These are phyloP conservation scores for Euphrasia arctica DNA, from an alignment of 305 asterid species.

Conservation along the genomic window DNA sequence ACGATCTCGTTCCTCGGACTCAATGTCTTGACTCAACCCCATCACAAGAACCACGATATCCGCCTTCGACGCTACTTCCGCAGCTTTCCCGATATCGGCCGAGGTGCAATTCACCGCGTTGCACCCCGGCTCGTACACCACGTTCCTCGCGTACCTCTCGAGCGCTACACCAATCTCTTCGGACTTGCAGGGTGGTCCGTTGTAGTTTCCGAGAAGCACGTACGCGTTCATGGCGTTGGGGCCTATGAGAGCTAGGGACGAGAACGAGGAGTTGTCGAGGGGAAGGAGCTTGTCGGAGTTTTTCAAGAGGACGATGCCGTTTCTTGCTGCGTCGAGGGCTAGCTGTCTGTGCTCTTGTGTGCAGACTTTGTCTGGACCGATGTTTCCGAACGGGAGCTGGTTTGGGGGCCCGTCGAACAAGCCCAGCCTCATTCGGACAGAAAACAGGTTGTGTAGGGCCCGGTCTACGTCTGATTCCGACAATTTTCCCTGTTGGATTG, in stretches of 20 bases:
- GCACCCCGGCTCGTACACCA: slow-evolving; percentile 45
- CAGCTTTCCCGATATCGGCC: slow-evolving; percentile 42
- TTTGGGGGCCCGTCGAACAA: slow-evolving; percentile 51
- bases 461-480: slow-evolving; percentile 38
- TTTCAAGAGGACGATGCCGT: slow-evolving; percentile 63
- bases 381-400: slow-evolving; percentile 36
- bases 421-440: slow-evolving; percentile 59
- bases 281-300: slow-evolving; percentile 50
- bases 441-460: slow-evolving; percentile 63
- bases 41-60: slow-evolving; percentile 70
- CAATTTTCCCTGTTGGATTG: slow-evolving; percentile 43
- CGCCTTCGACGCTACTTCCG: slow-evolving; percentile 36
- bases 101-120: slow-evolving; percentile 42
- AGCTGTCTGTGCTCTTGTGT: slow-evolving; percentile 44
- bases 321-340: slow-evolving; percentile 65
- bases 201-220: slow-evolving; percentile 51
- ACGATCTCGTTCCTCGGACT: slow-evolving; percentile 61
- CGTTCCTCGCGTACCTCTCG: slow-evolving; percentile 31
- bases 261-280: slow-evolving; percentile 31
- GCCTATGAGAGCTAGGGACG: slow-evolving; percentile 53
- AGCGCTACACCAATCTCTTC: slow-evolving; percentile 42
- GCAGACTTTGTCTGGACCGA: slow-evolving; percentile 46
- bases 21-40: slow-evolving; percentile 79
- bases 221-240: slow-evolving; percentile 45
- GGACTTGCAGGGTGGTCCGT: slow-evolving; percentile 52